A percentile compares a stretch with the other conserved stretches of the same genome.
These are phyloP conservation scores for Quercus rubra DNA, from an alignment of 306 rosid species.

Conservation along the genomic window DNA sequence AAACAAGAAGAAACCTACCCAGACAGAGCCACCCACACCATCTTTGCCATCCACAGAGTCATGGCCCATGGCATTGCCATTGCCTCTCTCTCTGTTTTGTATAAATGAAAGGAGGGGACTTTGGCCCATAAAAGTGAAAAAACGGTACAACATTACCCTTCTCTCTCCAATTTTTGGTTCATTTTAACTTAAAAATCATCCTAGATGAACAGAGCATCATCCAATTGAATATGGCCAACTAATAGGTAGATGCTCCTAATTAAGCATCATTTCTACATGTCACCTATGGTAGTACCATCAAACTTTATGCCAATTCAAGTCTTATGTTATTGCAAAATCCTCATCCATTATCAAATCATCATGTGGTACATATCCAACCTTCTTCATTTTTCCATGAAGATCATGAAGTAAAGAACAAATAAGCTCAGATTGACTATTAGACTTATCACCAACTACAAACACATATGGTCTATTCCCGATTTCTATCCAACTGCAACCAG, in stretches of 20 bases:
- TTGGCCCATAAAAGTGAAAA: not conserved
- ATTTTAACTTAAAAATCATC: not conserved
- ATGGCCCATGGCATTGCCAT: conserved; percentile 69
- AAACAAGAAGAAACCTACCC: conserved; percentile 84
- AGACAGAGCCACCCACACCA: conserved; percentile 64
- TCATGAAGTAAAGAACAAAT: conserved; percentile 29
- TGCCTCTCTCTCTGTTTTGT: not conserved
- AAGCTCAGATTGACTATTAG: conserved; percentile 23
- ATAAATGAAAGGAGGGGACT: not conserved
- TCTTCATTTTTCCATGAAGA: conserved; percentile 43
- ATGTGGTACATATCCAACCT: conserved; percentile 12
- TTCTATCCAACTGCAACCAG: conserved; percentile 56
- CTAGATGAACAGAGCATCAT: not conserved
- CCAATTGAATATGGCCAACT: not conserved
- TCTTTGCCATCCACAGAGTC: conserved; percentile 58
- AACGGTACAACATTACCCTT: not conserved
- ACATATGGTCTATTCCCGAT: conserved; percentile 41
- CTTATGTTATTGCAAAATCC: not conserved
- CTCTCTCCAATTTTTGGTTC: not conserved
- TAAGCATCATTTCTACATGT: not conserved
- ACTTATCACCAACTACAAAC: conserved; percentile 39
- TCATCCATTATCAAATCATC: conserved; percentile 17
- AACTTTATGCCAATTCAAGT: not conserved
- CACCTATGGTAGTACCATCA: not conserved
- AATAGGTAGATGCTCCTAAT: not conserved